A percentile compares a stretch with the other conserved stretches of the same genome.
Conservation (phyloP, 2,329 filamentous ascomycete genomes). For the Pseudocercospora macadamiae region DNA sequence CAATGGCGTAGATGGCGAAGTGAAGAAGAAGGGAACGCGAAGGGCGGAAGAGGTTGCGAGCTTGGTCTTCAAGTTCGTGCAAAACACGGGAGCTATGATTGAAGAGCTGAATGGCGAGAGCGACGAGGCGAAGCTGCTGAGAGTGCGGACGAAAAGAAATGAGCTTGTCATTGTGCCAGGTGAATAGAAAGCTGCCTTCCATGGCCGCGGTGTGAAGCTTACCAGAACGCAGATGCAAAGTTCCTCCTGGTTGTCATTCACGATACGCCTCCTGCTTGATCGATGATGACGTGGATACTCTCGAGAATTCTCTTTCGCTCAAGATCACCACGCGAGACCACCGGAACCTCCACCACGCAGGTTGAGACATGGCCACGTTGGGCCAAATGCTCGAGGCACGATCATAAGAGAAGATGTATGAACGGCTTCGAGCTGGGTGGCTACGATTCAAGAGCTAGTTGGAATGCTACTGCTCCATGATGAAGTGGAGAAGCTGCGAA, state of each 20-base stretch:
- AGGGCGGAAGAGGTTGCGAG: conserved; percentile 70
- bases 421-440: too few species aligned
- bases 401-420: too few species aligned
- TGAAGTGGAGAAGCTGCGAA: too few species aligned
- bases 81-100: conserved; percentile 69
- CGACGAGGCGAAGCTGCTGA: conserved; percentile 76
- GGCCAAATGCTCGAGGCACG: too few species aligned
- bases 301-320: too few species aligned
- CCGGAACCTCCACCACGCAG: too few species aligned
- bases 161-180: conserved; percentile 79
- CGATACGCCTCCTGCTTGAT: conserved; percentile 68
- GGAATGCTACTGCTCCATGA: too few species aligned
- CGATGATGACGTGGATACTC: too few species aligned
- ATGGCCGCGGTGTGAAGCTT: not conserved
- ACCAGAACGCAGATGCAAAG: conserved; percentile 59
- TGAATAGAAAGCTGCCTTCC: conserved; percentile 32
- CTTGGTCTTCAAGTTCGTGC: conserved; percentile 76
- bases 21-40: conserved; percentile 46
- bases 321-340: too few species aligned
- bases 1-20: conserved; percentile 28
- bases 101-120: conserved; percentile 73
- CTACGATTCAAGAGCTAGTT: too few species aligned
- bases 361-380: too few species aligned
- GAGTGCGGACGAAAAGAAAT: conserved; percentile 80
- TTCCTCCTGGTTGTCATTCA: conserved; percentile 80